Conservation (phyloP, 129 eudicot species). For the Pseudognaphalium luteoalbum region DNA sequence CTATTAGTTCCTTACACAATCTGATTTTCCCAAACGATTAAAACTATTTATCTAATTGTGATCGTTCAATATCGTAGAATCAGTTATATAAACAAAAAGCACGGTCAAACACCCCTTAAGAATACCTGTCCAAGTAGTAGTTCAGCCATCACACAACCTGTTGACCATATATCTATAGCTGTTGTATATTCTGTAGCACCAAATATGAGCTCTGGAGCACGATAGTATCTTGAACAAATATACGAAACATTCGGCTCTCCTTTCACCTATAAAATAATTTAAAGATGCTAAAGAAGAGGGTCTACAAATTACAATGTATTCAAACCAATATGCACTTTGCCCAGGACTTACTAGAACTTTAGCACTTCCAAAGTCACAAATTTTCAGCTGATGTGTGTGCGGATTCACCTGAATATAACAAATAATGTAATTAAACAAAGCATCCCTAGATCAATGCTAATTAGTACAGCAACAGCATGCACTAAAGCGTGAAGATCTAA, state of each 20-base stretch:
- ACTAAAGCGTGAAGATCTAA: background rate
- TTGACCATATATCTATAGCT: conserved; percentile 98
- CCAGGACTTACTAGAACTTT: conserved; percentile 83
- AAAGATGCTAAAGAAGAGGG: conserved; percentile 23
- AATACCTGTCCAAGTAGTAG: conserved; percentile 95
- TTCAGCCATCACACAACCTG: conserved; percentile 99
- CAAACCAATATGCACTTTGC: conserved; percentile 16
- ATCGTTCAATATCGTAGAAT: background rate
- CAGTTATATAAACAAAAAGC: background rate
- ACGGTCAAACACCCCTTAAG: background rate
- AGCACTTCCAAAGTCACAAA: conserved; percentile 99
- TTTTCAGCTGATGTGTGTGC: conserved; percentile 96
- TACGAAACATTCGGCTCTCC: conserved; percentile 99
- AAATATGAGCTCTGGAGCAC: conserved; percentile 98
- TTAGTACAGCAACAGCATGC: background rate
- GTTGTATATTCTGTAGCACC: conserved; percentile 99
- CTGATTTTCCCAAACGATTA: background rate
- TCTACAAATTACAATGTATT: conserved; percentile 16
- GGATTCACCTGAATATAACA: conserved; percentile 83
- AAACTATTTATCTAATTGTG: background rate
- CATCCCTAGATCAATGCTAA: background rate
- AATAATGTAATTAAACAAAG: background rate
- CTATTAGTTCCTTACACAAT: background rate
- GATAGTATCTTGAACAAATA: conserved; percentile 96
- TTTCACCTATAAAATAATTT: conserved; percentile 54